Conservation (phyloP, 2,329 filamentous ascomycete species). For the Xylariaceae sp. region DNA sequence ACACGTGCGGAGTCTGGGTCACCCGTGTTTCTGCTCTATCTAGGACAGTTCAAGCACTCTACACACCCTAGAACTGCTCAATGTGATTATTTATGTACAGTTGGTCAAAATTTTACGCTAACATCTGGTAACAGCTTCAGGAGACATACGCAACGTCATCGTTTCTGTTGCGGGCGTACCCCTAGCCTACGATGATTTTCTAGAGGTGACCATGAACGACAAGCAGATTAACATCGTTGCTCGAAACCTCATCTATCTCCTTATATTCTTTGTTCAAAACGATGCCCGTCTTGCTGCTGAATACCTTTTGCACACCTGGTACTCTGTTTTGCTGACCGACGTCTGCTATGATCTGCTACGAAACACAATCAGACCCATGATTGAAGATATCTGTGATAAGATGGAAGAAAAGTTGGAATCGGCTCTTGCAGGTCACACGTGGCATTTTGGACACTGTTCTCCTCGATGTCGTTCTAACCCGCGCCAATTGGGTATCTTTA, state of each 20-base stretch:
- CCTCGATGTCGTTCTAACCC: constrained; percentile 12
- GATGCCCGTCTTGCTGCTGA: constrained; percentile 6
- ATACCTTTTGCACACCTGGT: constrained; percentile 15
- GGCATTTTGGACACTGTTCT: constrained; percentile 12
- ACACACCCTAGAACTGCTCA: too few relatives aligned
- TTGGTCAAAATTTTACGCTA: too few relatives aligned
- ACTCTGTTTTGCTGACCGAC: constrained; percentile 10
- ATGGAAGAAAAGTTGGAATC: constrained; percentile 5
- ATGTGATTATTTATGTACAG: too few relatives aligned
- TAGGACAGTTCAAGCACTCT: too few relatives aligned
- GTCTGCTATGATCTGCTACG: constrained; percentile 1
- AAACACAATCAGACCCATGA: constrained; percentile 6
- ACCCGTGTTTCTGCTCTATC: too few relatives aligned
- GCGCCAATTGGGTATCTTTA: constrained; percentile 11
- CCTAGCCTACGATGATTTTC: too few relatives aligned
- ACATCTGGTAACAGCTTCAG: too few relatives aligned
- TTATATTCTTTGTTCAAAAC: constrained; percentile 12
- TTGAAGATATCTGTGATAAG: constrained; percentile 16
- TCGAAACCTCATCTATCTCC: constrained; percentile 13
- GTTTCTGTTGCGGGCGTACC: too few relatives aligned
- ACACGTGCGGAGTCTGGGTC: too few relatives aligned
- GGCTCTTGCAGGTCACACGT: constrained; percentile 11
- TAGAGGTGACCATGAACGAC: constrained; percentile 14
- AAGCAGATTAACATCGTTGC: constrained; percentile 8
- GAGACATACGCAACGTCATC: too few relatives aligned